These are phyloP conservation scores for Macrotyloma uniflorum DNA, from an alignment of 306 rosid genomes.

Conservation along the genomic window DNA sequence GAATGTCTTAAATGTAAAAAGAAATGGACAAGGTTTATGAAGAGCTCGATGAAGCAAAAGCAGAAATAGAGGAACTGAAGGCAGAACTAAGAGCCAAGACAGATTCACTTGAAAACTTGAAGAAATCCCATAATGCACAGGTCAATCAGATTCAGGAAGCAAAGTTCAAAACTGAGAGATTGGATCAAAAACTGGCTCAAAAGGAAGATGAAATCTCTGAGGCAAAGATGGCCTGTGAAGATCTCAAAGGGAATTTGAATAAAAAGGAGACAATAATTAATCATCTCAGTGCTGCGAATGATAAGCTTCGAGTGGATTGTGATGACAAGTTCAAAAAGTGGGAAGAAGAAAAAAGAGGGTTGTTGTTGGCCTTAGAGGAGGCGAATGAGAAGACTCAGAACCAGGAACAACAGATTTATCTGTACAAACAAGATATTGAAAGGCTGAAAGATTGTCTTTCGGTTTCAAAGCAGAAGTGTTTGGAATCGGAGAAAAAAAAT, in stretches of 20 bases:
- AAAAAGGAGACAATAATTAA: constrained; percentile 57
- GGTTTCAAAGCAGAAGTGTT: constrained; percentile 54
- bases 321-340: constrained; percentile 46
- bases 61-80: constrained; percentile 65
- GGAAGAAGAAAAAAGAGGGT: constrained; percentile 55
- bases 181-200: constrained; percentile 55
- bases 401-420: constrained; percentile 52
- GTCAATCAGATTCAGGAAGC: constrained; percentile 51
- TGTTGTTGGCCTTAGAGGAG: constrained; percentile 61
- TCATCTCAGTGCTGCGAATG: constrained; percentile 61
- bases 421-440: constrained; percentile 57
- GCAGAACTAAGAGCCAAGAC: constrained; percentile 58
- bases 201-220: constrained; percentile 45
- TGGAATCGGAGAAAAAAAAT: constrained; percentile 43
- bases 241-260: constrained; percentile 47
- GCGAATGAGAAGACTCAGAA: constrained; percentile 61
- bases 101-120: constrained; percentile 56
- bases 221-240: constrained; percentile 46
- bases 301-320: constrained; percentile 53
- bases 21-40: constrained; percentile 64
- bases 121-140: constrained; percentile 60
- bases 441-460: constrained; percentile 56
- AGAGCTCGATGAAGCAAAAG: constrained; percentile 72
- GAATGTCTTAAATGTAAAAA: constrained; percentile 28
- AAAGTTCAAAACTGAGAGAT: constrained; percentile 59